phyloP scores from a whole-genome alignment of 2,329 filamentous ascomycete species.

The Pleoardoris graminearum region DNA sequence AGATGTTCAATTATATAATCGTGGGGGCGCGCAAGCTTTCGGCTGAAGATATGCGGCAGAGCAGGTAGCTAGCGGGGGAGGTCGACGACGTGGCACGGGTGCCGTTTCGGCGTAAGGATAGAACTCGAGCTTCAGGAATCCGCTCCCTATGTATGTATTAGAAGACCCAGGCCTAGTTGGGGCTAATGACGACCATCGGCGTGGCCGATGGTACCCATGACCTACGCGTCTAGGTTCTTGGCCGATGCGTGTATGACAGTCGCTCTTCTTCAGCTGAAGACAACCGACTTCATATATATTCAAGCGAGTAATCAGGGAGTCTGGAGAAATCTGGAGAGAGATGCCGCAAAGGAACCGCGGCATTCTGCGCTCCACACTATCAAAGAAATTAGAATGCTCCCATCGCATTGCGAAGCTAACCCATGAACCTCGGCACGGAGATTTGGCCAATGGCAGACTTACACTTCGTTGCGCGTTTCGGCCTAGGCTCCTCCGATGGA shows the following conservation, averaged over 20 bases:
- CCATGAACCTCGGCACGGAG: slow-evolving; percentile 3
- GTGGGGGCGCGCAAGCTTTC: not conserved
- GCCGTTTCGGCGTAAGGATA: not conserved
- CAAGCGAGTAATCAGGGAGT: not conserved
- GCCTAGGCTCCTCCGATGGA: not conserved
- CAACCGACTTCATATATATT: not conserved
- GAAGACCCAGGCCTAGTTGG: not conserved
- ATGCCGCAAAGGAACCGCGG: not conserved
- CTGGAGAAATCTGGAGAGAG: not conserved
- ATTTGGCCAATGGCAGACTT: not conserved
- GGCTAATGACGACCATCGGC: slow-evolving; percentile 1
- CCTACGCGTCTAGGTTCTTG: not conserved
- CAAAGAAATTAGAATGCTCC: not conserved
- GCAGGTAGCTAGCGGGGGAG: not conserved
- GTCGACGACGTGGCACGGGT: not conserved
- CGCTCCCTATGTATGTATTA: not conserved
- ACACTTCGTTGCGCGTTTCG: not conserved
- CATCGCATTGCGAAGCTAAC: not conserved
- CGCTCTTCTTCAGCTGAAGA: not conserved
- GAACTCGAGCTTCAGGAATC: not conserved
- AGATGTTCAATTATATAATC: not conserved
- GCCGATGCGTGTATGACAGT: not conserved
- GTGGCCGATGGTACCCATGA: slow-evolving; percentile 6
- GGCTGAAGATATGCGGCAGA: not conserved
- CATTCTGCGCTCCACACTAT: slow-evolving; percentile 1